Percentiles rank a stretch among this genome's conserved stretches.
These are phyloP conservation scores for Cyclostephanos tholiformis DNA, from an alignment of 108 stramenopile species.

Conservation along the genomic window DNA sequence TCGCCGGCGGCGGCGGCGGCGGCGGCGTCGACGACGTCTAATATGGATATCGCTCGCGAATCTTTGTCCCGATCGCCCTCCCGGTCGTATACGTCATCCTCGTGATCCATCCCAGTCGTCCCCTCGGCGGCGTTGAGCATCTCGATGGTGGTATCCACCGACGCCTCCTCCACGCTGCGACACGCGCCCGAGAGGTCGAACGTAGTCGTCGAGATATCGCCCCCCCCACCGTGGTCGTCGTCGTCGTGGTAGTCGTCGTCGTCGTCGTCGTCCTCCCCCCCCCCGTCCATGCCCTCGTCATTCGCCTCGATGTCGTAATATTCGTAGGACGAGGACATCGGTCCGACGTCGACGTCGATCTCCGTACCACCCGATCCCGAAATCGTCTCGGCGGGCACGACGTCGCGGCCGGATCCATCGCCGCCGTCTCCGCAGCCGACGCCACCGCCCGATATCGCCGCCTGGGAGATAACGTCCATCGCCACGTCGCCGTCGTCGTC, in stretches of 20 bases:
- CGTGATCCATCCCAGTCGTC: neutral
- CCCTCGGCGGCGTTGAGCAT: constrained; percentile 15
- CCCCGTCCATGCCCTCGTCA: neutral
- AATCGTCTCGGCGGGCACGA: too few species aligned
- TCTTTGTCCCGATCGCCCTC: neutral
- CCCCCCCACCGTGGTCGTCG: neutral
- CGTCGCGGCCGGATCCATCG: too few species aligned
- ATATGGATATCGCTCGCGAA: too few species aligned
- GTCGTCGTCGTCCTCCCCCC: neutral
- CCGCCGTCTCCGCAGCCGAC: neutral
- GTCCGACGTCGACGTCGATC: neutral
- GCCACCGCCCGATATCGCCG: too few species aligned
- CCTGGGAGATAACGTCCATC: too few species aligned
- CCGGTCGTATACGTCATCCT: neutral
- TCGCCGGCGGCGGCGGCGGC: too few species aligned
- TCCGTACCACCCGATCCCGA: too few species aligned
- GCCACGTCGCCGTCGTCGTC: too few species aligned
- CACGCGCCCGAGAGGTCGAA: neutral
- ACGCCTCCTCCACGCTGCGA: constrained; percentile 25
- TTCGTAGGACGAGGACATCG: too few species aligned
- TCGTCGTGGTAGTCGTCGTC: neutral
- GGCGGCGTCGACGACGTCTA: too few species aligned
- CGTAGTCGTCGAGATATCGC: too few species aligned
- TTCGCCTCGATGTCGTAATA: neutral
- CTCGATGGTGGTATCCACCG: constrained; percentile 22